Base-by-base conservation (phyloP, 495 filamentous ascomycete species). In the Aspergillus ellipticus region DNA sequence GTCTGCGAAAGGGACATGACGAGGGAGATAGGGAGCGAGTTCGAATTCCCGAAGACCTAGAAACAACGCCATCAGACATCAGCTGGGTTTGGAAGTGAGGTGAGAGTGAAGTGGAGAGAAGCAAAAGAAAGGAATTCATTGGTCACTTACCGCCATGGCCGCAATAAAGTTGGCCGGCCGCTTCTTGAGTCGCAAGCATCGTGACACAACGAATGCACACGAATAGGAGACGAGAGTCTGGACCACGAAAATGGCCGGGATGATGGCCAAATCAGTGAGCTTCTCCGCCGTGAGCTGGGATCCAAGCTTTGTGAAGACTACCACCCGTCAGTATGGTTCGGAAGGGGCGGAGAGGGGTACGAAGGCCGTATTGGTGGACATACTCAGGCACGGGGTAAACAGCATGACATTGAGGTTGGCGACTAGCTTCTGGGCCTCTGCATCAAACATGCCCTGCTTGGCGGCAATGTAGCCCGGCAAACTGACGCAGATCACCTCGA, bases 261-360 rank as follows among this genome's bases (percentile, higher is more conserved):
- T 98, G 55, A 98, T 86, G 52, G 87, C 92, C 49, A 98, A 79
- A 53, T 97, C 94, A 53, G 82, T 76, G 47, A 98, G 81, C 68
- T 96, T 96, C 60, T 91, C 87, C 43, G 91, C 87, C 24, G 87
- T 96, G 50, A 98, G 79, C 73, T 98, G 94, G 6, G 89, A 93
- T n/a, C 93, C 94, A 20, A 98, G 80, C 72, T 97, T 98, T 24
- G 89, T 96, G 76, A 97, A 98, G 67, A 98, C 92, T 96, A 57
- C 17, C 29, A n/a, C 53, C 16, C 39, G 39, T 15, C 43, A 28
- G 19, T 15, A 3, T 10, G 20, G 35, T 61, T 48, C 49, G 17
- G 54, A 49, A 3, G 17, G 51, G 39, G 37, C 19, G 28, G 19
- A 6, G 24, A 48, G 19, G 6, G 26, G n/a, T n/a, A n/a, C n/a